Evolutionary conservation across 371 early-diverging fungal species (phyloP), one percentile per base, ranked within the genome.

Genomic region (Mycotypha africana): DNA sequence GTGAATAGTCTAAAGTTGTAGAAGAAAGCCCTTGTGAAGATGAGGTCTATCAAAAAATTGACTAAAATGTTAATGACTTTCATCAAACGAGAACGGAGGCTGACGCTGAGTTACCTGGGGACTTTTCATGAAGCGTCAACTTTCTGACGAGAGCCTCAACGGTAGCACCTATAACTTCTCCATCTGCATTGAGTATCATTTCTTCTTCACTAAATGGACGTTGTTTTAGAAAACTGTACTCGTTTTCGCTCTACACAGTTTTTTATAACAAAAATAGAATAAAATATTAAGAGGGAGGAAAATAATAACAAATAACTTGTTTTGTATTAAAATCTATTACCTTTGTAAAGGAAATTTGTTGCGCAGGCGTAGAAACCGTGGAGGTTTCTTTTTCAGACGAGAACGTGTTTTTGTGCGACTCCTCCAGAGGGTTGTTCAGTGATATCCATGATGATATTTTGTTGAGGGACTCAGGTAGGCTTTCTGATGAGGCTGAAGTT

Each of bases 1-100:
- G 85, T 79, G 50, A 95, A 95, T 33, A 86, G 76, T 28, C 88
- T 90, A 70, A 91, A 95, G 26, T 91, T 93, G 56, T 95, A 81
- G 62, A 97, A 67, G 68, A 97, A 94, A 0, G 91, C 84, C 5
- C 78, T 77, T 6, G 82, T 79, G 68, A 91, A 94, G 37, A 77
- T 66, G 4, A 86, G 63, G 49, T 96, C 95, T 55, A 74, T 28
- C 4, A 4, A 16, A 14, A 3, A 19, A 17, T 26, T 34, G 9
- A 9, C 34, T 32, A 42, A 28, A 8, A 28, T 28, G 11, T 28
- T 8, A 8, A 28, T 28, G 11, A 5, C 5, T 28, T 5, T 28
- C 5, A 8, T 8, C 28, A 28, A 28, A 28, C 11, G 11, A 8
- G 11, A 8, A 28, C 8, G 11, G 5, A 28, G 5, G 11, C 11